Conservation (phyloP, 345 rosid genomes). For the Citrus trifoliata region DNA sequence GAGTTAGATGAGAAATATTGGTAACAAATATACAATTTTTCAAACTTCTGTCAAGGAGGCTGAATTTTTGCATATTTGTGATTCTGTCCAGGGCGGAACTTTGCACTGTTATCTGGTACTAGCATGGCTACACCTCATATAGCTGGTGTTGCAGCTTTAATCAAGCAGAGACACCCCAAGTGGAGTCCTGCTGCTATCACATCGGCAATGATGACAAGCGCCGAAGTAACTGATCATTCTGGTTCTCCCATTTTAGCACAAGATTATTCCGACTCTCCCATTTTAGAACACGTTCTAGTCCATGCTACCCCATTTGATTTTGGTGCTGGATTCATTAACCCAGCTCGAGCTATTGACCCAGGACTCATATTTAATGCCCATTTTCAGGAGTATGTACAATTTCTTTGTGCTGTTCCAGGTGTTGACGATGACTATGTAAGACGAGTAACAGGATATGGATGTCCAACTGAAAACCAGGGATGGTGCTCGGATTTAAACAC, state of each 20-base stretch:
- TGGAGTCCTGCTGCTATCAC: conserved; percentile 51
- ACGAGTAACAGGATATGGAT: conserved; percentile 29
- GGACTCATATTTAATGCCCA: conserved; percentile 41
- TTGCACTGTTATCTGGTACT: conserved; percentile 45
- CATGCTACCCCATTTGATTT: conserved; percentile 42
- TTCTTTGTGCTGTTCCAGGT: conserved; percentile 46
- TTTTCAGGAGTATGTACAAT: conserved; percentile 32
- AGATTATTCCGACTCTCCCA: conserved; percentile 29
- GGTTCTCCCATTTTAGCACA: conserved; percentile 41
- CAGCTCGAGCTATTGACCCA: conserved; percentile 39
- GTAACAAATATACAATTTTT: neutral
- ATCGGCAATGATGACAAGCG: conserved; percentile 49
- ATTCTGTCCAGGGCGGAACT: conserved; percentile 33
- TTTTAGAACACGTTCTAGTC: conserved; percentile 30
- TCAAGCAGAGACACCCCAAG: conserved; percentile 45
- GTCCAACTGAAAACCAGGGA: conserved; percentile 19
- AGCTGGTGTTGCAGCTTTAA: conserved; percentile 49
- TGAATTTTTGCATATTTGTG: neutral
- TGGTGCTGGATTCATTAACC: conserved; percentile 44
- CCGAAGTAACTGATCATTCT: conserved; percentile 28
- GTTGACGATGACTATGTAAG: conserved; percentile 32
- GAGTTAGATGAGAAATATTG: neutral
- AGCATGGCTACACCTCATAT: conserved; percentile 51
- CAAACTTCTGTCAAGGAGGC: neutral
- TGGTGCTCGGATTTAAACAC: conserved; percentile 45